Conservation (phyloP, 331 rosid genomes). For the Pyracantha coccinea region DNA sequence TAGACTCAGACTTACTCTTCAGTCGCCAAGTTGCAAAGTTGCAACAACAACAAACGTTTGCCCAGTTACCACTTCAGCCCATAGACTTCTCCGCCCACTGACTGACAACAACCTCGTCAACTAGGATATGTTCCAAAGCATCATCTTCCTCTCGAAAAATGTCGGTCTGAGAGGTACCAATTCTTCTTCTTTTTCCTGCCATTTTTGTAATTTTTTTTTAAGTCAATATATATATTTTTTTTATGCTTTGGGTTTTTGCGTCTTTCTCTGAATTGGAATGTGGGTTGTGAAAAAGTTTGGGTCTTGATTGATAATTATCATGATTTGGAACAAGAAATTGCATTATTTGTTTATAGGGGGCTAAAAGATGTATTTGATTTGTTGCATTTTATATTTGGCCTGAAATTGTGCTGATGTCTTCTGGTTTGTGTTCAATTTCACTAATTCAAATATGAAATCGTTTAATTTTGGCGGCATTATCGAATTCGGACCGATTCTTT, state of each 20-base stretch:
- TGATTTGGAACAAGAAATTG: neutral
- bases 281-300: neutral
- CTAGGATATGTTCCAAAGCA: neutral
- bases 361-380: neutral
- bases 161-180: neutral
- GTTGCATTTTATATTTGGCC: neutral
- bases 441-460: neutral
- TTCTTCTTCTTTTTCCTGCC: neutral
- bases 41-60: neutral
- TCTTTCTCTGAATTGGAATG: neutral
- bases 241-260: neutral
- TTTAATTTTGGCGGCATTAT: neutral
- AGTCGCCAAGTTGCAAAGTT: neutral
- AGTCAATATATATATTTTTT: no score
- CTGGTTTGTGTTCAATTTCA: neutral
- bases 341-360: neutral
- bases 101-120: neutral
- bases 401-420: neutral
- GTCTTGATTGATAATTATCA: neutral
- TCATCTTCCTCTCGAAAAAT: neutral
- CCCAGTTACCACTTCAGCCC: neutral
- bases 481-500: neutral
- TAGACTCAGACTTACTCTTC: neutral
- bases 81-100: neutral
- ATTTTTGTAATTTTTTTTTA: neutral